Base-by-base conservation (phyloP, 306 rosid genomes). In the Senna tora region DNA sequence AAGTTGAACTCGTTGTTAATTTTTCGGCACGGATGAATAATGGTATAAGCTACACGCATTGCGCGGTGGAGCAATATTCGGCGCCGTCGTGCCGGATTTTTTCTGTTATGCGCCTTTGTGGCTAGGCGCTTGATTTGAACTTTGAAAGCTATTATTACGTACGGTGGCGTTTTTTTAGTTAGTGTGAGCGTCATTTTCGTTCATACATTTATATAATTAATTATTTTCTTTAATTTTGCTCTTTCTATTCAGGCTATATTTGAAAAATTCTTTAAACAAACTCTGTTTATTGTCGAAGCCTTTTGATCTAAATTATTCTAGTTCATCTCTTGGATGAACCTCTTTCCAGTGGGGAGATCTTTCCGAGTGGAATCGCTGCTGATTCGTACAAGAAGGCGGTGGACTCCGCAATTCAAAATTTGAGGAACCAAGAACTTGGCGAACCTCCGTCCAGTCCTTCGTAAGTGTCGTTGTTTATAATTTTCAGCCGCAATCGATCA, bases 361-460 rank as follows among this genome's bases (percentile, higher is more conserved):
- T 86, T 53, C 94, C 94, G 30, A 82, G 87, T 41, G 85, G 86
- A 62, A 21, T 88, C 65, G 94, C 88, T n/a, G 81, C 89, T 6
- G 94, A 86, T 60, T 86, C 89, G 63, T 88, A 88, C 80, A 88
- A 88, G 50, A 86, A 79, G 73, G 94, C 87, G 11, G 94, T 88
- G 55, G 91, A 88, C 58, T 84, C 91, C 36, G 87, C 91, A 22
- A 86, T 86, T 51, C 74, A 67, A 58, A 75, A 71, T 64, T 80
- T 88, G 74, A 81, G 81, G 68, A 83, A 72, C 16, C 81, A 80
- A 32, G 87, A 74, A 38, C 52, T 36, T 2, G 85, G 67, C 25
- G 91, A 88, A 59, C 73, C 75, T 53, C 71, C 81, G 63, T 73
- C 81, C 7, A 34, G 15, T 61, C 2, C 47, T 38, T 36, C 49